phyloP scores from a whole-genome alignment of 805 yeast species.

The Barnettozyma wickerhamii region DNA sequence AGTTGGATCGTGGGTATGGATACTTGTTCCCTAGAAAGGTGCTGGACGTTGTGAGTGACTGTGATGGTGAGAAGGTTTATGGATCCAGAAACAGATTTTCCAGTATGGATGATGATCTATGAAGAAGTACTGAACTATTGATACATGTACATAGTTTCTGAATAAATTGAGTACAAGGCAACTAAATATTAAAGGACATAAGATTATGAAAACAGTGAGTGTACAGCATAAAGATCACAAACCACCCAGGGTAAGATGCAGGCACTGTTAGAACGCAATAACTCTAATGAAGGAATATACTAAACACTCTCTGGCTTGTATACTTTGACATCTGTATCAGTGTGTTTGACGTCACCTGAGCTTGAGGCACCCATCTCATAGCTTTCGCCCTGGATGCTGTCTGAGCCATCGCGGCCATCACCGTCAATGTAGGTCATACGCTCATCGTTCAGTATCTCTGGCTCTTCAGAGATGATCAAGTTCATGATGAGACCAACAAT shows the following conservation, averaged over 20 bases:
- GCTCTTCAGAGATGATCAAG: constrained; percentile 41
- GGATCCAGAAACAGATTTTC: background rate
- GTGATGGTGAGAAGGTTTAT: background rate
- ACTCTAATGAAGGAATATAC: background rate
- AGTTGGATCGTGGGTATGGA: background rate
- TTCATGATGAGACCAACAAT: constrained; percentile 58
- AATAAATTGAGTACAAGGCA: too few species aligned
- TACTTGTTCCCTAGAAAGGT: background rate
- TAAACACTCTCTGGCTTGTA: background rate
- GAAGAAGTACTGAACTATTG: too few species aligned
- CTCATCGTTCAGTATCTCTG: constrained; percentile 4
- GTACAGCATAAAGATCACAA: background rate
- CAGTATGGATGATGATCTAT: background rate
- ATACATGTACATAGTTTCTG: too few species aligned
- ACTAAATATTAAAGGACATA: too few species aligned
- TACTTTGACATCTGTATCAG: background rate
- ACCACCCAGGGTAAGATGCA: background rate
- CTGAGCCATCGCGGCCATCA: constrained; percentile 9
- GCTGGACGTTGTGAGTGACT: background rate
- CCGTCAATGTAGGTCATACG: constrained; percentile 17
- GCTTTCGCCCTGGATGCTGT: constrained; percentile 4
- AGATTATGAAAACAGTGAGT: too few species aligned
- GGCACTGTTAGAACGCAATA: background rate
- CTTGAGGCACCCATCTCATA: constrained; percentile 14
- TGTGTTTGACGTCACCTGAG: constrained; percentile 1